Base-by-base conservation (phyloP, 148 eudicot species). In the Limonium bicolor region DNA sequence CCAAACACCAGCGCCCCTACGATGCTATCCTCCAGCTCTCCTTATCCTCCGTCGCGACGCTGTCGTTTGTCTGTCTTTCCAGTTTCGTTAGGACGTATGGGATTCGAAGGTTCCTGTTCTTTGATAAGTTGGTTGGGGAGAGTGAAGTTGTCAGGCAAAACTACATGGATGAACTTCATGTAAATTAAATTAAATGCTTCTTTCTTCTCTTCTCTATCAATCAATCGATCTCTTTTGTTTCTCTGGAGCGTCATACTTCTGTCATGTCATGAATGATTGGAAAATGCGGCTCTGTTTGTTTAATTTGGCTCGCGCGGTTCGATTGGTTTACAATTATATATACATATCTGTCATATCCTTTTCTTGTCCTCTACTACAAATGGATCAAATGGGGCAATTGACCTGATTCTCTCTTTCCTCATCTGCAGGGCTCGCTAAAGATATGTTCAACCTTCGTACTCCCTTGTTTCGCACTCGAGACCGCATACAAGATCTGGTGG, bases 401-500 rank as follows among this genome's bases (percentile, higher is more conserved):
- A n/a, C n/a, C n/a, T n/a, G n/a, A n/a, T n/a, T n/a, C n/a, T n/a
- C n/a, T n/a, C n/a, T n/a, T n/a, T n/a, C n/a, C n/a, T 39, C 25
- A 9, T 11, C 22, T 68, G 71, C 87, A 88, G 97, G 68, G 84
- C 62, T 88, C 97, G 19, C 54, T 88, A 50, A 67, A 64, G 70
- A 58, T 88, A 56, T 60, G 78, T 32, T 77, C 70, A 46, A 27
- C 56, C 41, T 83, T 90, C 52, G 79, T 84, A 3, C 24, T 84
- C 20, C 97, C 97, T 6, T 84, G 92, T 51, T 88, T 88, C 29
- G 41, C 62, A 18, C 79, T 66, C 0, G 87, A 88, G 54, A 51
- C 72, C 33, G 69, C 74, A 10, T 80, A 88, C 69, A 88, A 84
- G 56, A 68, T 88, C 40, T 88, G 97, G 97, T 88, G 97, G 97